These are phyloP conservation scores for Ganoderma lingzhi DNA, from an alignment of 1,284 basidiomycete species.

Conservation along the genomic window DNA sequence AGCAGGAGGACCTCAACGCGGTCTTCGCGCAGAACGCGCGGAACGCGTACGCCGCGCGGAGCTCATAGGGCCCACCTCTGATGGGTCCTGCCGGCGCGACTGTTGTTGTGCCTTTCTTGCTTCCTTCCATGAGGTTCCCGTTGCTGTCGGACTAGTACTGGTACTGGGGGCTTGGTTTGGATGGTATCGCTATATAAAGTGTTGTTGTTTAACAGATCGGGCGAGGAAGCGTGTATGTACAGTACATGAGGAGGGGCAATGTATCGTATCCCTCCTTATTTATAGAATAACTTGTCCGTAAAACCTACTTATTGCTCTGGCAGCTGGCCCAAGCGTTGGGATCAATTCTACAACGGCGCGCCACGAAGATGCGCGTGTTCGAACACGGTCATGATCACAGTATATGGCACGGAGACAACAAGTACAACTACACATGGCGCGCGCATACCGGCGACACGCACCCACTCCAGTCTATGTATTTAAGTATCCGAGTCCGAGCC, in stretches of 20 bases:
- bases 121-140: background rate
- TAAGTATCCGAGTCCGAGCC: background rate
- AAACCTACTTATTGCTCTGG: background rate
- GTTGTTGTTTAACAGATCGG: background rate
- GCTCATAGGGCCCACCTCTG: conserved; percentile 5
- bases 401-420: background rate
- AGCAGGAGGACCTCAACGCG: conserved; percentile 78
- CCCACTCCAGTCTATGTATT: background rate
- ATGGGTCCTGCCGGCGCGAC: background rate
- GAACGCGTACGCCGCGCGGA: conserved; percentile 58
- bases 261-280: background rate
- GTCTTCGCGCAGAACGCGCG: conserved; percentile 76
- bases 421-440: background rate
- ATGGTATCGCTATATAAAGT: background rate
- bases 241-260: background rate
- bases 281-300: conserved; percentile 4
- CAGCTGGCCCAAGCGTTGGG: too few species aligned
- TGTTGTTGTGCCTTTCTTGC: background rate
- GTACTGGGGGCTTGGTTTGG: background rate
- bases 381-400: background rate
- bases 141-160: background rate
- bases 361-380: background rate
- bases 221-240: conserved; percentile 1
- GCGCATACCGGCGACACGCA: background rate
- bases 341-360: too few species aligned